Evolutionary conservation across 2,329 filamentous ascomycete genomes (phyloP), one percentile per base, ranked within the genome.

Genomic region (Trichoderma aggressivum): DNA sequence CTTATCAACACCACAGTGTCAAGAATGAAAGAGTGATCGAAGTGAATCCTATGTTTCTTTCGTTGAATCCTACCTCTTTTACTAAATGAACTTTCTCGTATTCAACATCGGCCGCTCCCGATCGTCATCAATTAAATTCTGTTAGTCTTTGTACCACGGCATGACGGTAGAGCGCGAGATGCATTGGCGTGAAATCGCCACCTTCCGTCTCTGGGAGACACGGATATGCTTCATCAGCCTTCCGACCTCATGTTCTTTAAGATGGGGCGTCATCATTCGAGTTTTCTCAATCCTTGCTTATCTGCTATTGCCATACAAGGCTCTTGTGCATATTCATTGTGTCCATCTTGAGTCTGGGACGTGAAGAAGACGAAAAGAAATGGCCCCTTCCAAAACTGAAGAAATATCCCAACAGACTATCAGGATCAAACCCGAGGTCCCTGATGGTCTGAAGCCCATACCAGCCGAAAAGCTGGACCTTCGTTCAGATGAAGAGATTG

Each of bases 401-500:
- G 14, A 14, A 24, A 14, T 21, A 36, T 21, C 30, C 4, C 30
- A 60, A 1, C 30, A 12, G 5, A n/a, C 12, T 5, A 16, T 14
- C 12, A 60, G 30, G n/a, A 8, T 2, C 58, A 34, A 60, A 21
- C 18, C n/a, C 11, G 30, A 58, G 0, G 28, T 34, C 16, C 66
- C 66, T 62, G 24, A 16, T 7, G 68, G 68, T 10, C 21, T 70
- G 30, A 59, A 24, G 36, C 50, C 34, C 14, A 71, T 74, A 32
- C 67, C 70, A 7, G 7, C 36, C 4, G 70, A 72, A 7, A 60
- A 67, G n/a, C 61, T 79, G 7, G 78, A 81, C 62, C 69, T 73
- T 11, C 77, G 76, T 59, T 75, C 75, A 12, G 76, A 80, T 60
- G 73, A 76, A 10, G 80, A 81, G 43, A 81, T 81, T 70, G 73